Conservation (phyloP, 2,329 filamentous ascomycete genomes). For the Talaromyces verruculosus region DNA sequence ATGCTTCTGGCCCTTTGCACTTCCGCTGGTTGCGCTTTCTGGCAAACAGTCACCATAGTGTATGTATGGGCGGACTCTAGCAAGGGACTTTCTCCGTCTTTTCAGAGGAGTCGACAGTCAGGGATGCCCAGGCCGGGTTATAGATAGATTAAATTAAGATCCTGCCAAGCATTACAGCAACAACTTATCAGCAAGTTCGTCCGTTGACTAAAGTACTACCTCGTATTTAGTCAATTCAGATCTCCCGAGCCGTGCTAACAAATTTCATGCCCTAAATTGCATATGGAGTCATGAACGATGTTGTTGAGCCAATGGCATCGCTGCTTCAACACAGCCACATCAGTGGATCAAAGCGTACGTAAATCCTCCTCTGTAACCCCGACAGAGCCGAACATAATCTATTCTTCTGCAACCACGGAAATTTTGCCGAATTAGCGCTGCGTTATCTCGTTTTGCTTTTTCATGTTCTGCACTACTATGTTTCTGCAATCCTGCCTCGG, state of each 20-base stretch:
- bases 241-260: slow-evolving; percentile 1
- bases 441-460: background rate
- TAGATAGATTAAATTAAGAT: slow-evolving; percentile 1
- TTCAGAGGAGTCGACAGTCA: background rate
- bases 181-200: slow-evolving; percentile 3
- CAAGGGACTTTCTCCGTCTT: background rate
- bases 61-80: slow-evolving; percentile 6
- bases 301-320: slow-evolving; percentile 13
- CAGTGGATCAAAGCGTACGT: slow-evolving; percentile 20
- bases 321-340: slow-evolving; percentile 18
- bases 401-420: slow-evolving; percentile 4
- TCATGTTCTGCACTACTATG: background rate
- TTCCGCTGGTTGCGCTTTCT: background rate
- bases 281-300: background rate
- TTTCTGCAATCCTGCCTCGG: background rate
- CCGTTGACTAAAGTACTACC: background rate
- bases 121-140: background rate
- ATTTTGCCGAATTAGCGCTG: slow-evolving; percentile 6
- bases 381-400: background rate
- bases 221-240: slow-evolving; percentile 1
- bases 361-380: background rate
- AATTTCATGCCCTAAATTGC: background rate
- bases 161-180: background rate
- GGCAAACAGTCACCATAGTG: background rate
- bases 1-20: background rate